Evolutionary conservation across 805 yeast species (phyloP).

Genomic region (Sugiyamaella lignohabitans): DNA sequence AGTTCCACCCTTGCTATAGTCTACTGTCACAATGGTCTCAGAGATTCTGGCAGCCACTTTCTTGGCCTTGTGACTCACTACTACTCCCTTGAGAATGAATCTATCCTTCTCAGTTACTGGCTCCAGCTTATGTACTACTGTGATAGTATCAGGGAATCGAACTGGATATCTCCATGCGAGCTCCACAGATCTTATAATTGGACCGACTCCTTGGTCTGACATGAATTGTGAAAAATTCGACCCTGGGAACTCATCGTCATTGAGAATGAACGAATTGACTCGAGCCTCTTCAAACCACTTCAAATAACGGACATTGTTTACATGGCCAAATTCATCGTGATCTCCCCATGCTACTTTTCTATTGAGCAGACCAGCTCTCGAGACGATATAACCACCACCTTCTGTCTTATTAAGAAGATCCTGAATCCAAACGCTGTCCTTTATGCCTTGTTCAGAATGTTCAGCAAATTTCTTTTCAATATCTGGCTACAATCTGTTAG

Average conservation of each 20-base stretch:
- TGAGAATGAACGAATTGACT: slow-evolving; percentile 22
- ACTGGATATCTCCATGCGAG: slow-evolving; percentile 30
- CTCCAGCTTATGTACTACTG: slow-evolving; percentile 26
- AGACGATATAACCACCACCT: slow-evolving; percentile 21
- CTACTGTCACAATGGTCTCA: slow-evolving; percentile 30
- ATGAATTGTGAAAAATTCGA: slow-evolving; percentile 19
- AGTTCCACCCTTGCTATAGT: slow-evolving; percentile 24
- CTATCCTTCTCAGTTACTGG: slow-evolving; percentile 25
- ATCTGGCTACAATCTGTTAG: background rate
- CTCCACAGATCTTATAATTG: slow-evolving; percentile 28
- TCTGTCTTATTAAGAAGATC: slow-evolving; percentile 19
- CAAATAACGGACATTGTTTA: slow-evolving; percentile 29
- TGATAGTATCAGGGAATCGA: slow-evolving; percentile 27
- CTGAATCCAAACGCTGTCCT: slow-evolving; percentile 19
- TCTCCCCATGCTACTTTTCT: slow-evolving; percentile 27
- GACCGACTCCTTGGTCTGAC: slow-evolving; percentile 25
- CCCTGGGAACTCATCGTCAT: slow-evolving; percentile 12
- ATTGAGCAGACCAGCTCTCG: slow-evolving; percentile 18
- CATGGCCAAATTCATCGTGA: slow-evolving; percentile 28
- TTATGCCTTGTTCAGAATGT: background rate
- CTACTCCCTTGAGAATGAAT: slow-evolving; percentile 25
- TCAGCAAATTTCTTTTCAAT: background rate
- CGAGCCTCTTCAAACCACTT: slow-evolving; percentile 30
- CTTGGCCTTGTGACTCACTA: slow-evolving; percentile 28
- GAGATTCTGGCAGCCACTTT: slow-evolving; percentile 30